Evolutionary conservation across 192 early-diverging fungal species (phyloP).

Genomic region (Rhizoclosmatium globosum): DNA sequence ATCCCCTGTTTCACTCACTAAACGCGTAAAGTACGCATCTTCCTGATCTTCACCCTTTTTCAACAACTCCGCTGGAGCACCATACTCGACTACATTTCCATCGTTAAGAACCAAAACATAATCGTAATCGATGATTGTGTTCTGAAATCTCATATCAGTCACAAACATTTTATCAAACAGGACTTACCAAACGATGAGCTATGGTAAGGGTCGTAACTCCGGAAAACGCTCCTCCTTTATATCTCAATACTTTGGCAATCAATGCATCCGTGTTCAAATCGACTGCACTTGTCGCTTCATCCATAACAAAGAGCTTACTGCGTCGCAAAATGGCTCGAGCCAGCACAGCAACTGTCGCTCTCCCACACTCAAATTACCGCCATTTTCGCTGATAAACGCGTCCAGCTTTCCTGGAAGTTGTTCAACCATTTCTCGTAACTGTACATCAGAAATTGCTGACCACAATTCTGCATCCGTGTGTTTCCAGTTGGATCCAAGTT

Average conservation of each 20-base stretch:
- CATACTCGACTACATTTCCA: conserved; percentile 77
- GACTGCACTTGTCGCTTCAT: conserved; percentile 61
- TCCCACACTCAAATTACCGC: conserved; percentile 27
- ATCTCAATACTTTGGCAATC: conserved; percentile 24
- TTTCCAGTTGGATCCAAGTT: conserved; percentile 5
- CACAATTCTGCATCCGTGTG: conserved; percentile 66
- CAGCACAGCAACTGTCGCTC: conserved; percentile 83
- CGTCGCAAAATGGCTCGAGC: conserved; percentile 74
- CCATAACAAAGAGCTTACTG: conserved; percentile 51
- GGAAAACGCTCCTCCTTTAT: conserved; percentile 38
- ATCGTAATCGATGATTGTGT: conserved; percentile 60
- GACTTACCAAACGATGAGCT: conserved; percentile 47
- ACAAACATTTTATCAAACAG: conserved; percentile 40
- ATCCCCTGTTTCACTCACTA: too few species aligned
- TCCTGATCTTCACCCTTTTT: neutral
- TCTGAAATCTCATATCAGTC: neutral
- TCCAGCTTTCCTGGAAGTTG: conserved; percentile 47
- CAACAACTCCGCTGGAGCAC: conserved; percentile 39
- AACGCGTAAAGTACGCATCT: too few species aligned
- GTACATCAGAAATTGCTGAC: conserved; percentile 61
- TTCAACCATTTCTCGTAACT: conserved; percentile 38
- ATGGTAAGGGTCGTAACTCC: conserved; percentile 56
- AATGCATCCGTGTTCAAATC: conserved; percentile 51
- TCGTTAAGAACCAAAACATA: conserved; percentile 75
- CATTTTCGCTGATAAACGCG: conserved; percentile 70